Evolutionary conservation across 345 rosid species (phyloP).

Genomic region (Corchorus capsularis): DNA sequence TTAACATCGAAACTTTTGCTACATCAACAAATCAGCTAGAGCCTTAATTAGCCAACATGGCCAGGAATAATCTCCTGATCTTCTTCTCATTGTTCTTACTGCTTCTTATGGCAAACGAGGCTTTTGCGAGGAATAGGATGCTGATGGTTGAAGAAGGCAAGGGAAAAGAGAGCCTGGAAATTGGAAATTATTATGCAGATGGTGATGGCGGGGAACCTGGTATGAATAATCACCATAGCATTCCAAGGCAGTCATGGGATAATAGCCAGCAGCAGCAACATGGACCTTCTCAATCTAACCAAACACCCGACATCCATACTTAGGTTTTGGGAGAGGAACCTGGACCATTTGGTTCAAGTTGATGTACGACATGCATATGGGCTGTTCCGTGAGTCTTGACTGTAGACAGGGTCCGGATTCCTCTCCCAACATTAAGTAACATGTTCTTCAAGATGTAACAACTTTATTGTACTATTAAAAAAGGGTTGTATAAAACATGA

Average conservation of each 20-base stretch:
- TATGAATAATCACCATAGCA: conserved; percentile 33
- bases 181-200: neutral
- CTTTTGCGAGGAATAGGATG: neutral
- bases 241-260: conserved; percentile 36
- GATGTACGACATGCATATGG: too few relatives aligned
- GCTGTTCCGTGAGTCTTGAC: too few relatives aligned
- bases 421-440: too few relatives aligned
- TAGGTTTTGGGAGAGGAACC: neutral
- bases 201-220: conserved; percentile 17
- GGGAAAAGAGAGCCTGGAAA: neutral
- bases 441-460: too few relatives aligned
- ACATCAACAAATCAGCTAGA: neutral
- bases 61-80: conserved; percentile 7
- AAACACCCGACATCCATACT: neutral
- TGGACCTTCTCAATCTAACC: neutral
- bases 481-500: neutral
- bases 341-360: too few relatives aligned
- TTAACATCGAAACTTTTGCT: neutral
- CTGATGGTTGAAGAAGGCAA: neutral
- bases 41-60: neutral
- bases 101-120: conserved; percentile 6
- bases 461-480: too few relatives aligned
- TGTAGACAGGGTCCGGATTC: too few relatives aligned
- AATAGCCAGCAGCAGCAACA: neutral
- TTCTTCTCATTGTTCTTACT: conserved; percentile 19